Evolutionary conservation across 1,284 basidiomycete species (phyloP).

Genomic region (Marasmius fiardii): DNA sequence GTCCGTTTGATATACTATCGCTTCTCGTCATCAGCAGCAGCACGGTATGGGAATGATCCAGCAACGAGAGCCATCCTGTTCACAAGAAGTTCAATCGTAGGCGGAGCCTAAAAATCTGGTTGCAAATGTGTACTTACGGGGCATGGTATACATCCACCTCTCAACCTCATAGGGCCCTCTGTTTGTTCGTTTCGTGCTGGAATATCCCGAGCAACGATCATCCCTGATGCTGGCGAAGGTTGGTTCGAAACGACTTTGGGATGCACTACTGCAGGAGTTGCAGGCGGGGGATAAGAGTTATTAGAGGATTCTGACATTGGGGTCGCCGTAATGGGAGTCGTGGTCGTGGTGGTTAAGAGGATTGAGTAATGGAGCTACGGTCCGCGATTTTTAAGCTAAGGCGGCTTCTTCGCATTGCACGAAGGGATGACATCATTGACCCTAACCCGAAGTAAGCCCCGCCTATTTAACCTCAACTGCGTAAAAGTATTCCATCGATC

Average conservation of each 20-base stretch:
- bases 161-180: slow-evolving; percentile 15
- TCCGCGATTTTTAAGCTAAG: too few relatives aligned
- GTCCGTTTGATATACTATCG: too few relatives aligned
- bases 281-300: not conserved
- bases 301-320: too few relatives aligned
- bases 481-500: not conserved
- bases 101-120: not conserved
- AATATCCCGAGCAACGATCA: not conserved
- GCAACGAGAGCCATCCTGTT: slow-evolving; percentile 18
- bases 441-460: not conserved
- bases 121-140: slow-evolving; percentile 15
- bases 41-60: slow-evolving; percentile 21
- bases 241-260: not conserved
- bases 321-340: too few relatives aligned
- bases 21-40: slow-evolving; percentile 18
- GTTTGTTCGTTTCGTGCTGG: not conserved
- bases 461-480: not conserved
- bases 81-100: not conserved
- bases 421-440: not conserved
- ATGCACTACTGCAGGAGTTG: not conserved
- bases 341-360: too few relatives aligned
- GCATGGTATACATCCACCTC: slow-evolving; percentile 25
- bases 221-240: slow-evolving; percentile 1
- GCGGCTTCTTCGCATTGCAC: too few relatives aligned
- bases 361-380: too few relatives aligned